These are phyloP conservation scores for Nigrospora sphaerica DNA, from an alignment of 2,329 filamentous ascomycete species.

Conservation along the genomic window DNA sequence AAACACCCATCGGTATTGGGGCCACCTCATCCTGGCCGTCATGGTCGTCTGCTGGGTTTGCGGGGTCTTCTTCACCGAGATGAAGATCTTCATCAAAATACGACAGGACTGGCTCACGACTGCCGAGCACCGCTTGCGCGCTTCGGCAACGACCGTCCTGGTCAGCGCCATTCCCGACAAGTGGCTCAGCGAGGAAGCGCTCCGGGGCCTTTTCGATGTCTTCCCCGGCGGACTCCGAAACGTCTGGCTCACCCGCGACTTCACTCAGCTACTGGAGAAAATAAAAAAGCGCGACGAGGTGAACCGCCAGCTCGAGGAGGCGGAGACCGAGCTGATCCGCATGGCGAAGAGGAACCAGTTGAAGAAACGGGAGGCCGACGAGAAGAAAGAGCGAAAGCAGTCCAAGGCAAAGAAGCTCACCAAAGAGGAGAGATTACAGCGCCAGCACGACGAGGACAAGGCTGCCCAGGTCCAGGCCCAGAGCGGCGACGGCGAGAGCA, in stretches of 20 bases:
- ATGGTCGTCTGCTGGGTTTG: slow-evolving; percentile 78
- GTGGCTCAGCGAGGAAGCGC: slow-evolving; percentile 78
- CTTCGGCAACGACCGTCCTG: slow-evolving; percentile 91
- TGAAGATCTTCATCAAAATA: slow-evolving; percentile 83
- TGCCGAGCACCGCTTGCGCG: slow-evolving; percentile 85
- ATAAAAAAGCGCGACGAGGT: slow-evolving; percentile 67
- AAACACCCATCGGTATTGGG: slow-evolving; percentile 69
- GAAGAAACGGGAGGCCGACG: slow-evolving; percentile 57
- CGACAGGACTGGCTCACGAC: slow-evolving; percentile 92
- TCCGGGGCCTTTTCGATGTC: slow-evolving; percentile 84
- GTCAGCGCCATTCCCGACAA: slow-evolving; percentile 85
- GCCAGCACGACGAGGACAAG: slow-evolving; percentile 39
- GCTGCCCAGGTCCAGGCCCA: slow-evolving; percentile 44
- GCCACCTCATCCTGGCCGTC: slow-evolving; percentile 75
- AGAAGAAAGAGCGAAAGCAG: slow-evolving; percentile 55
- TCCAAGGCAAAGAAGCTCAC: slow-evolving; percentile 39
- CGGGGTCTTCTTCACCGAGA: slow-evolving; percentile 77
- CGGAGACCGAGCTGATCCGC: slow-evolving; percentile 79
- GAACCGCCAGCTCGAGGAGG: slow-evolving; percentile 66
- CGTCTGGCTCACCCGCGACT: slow-evolving; percentile 92
- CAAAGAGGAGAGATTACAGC: slow-evolving; percentile 42
- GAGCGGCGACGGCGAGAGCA: slow-evolving; percentile 38
- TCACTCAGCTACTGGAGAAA: slow-evolving; percentile 76
- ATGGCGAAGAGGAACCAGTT: slow-evolving; percentile 71
- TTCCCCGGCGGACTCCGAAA: slow-evolving; percentile 93